Base-by-base conservation (phyloP, 2,329 filamentous ascomycete genomes). In the Talaromyces pinophilus region DNA sequence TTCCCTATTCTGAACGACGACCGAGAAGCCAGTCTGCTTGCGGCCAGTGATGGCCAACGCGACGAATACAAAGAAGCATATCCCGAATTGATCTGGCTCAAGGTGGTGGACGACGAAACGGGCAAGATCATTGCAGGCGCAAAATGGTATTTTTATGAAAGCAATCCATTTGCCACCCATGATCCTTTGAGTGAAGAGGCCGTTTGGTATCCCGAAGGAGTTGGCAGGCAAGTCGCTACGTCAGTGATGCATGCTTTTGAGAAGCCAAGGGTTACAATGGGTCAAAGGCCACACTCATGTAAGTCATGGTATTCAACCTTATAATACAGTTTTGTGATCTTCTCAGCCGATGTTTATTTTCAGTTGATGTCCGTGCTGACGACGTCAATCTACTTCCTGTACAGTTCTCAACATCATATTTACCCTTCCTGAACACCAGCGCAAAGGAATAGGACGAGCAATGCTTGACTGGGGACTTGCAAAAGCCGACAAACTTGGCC, bases 71-170 rank as follows among this genome's bases (percentile, higher is more conserved):
- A 50, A 55, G 40, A 50, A 46, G 15, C 54, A 1, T 64, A 64
- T 7, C 63, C 63, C 5, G 42, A 64, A 15, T 8, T 64, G 40
- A 59, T 64, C 22, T 64, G 63, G 63, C 30, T 64, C 28, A 64
- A 64, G 42, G 63, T 64, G 7, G 28, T 59, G 10, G 63, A 64
- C 42, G 30, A 64, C 5, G 30, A 64, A 22, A 59, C 63, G 28
- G 19, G 11, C 19, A 48, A 40, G 35, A 64, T 59, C 8, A 22
- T 64, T 28, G 63, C 54, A 38, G 63, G 54, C 38, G 54, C 63
- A 44, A 64, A 64, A 48, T 64, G 63, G 63, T 64, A 59, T 11
- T 64, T 64, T 59, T 64, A 59, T 30, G n/a, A 64, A 52, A 30
- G 63, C 22, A 64, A 64, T 57, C 63, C 54, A 19, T 64, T 64